Evolutionary conservation across 2,329 filamentous ascomycete genomes (phyloP).

Genomic region (Diaporthe vaccinii): DNA sequence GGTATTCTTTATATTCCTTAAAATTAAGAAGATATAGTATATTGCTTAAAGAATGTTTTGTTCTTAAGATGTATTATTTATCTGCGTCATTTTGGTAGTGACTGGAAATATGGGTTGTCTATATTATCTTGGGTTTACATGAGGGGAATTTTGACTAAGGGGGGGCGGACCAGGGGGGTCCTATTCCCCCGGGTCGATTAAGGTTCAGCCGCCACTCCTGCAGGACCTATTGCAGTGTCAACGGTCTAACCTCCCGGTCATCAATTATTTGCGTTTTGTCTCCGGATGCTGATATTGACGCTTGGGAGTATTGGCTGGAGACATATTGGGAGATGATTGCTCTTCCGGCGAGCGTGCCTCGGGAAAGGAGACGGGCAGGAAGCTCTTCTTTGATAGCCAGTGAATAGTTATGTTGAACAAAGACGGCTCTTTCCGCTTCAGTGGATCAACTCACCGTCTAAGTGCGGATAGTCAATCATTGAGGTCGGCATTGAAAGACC

Average conservation of each 20-base stretch:
- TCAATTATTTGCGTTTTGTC: neutral
- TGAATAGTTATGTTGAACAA: neutral
- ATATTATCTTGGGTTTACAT: too few relatives aligned
- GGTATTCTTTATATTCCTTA: too few relatives aligned
- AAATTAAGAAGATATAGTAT: too few relatives aligned
- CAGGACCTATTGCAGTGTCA: neutral
- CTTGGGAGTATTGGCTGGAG: neutral
- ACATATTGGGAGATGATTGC: neutral
- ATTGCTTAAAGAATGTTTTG: too few relatives aligned
- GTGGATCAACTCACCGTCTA: too few relatives aligned
- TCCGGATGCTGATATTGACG: neutral
- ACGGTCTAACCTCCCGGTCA: too few relatives aligned
- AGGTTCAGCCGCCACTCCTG: conserved; percentile 6
- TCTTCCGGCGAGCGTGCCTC: neutral
- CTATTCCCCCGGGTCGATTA: too few relatives aligned
- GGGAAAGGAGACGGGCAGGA: neutral
- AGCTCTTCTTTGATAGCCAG: neutral
- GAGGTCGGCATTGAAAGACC: neutral
- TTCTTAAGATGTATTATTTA: too few relatives aligned
- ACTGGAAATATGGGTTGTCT: too few relatives aligned
- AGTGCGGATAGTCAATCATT: neutral
- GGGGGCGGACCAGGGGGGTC: too few relatives aligned
- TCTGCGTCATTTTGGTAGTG: too few relatives aligned
- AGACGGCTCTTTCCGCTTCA: neutral
- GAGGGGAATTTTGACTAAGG: too few relatives aligned